Percentiles rank a stretch among this genome's conserved stretches.
These are phyloP conservation scores for Agrocybe praecox DNA, from an alignment of 768 basidiomycete species.

Conservation along the genomic window DNA sequence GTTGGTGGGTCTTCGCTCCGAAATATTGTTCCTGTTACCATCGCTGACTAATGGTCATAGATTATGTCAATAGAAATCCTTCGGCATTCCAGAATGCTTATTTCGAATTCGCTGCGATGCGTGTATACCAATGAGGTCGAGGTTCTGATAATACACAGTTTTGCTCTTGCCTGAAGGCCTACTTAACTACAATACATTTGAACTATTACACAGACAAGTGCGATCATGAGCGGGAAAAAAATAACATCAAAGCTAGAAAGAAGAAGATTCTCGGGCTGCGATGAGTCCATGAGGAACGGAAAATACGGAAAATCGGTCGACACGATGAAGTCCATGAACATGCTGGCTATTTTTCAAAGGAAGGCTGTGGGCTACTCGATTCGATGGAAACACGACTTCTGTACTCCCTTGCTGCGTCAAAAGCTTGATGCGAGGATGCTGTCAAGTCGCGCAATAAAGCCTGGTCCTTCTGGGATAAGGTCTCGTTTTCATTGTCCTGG, in stretches of 20 bases:
- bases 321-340: neutral
- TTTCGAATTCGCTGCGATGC: constrained; percentile 66
- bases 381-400: neutral
- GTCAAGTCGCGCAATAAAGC: neutral
- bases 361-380: neutral
- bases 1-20: constrained; percentile 44
- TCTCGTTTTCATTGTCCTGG: neutral
- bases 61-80: constrained; percentile 67
- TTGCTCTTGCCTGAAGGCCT: too few species aligned
- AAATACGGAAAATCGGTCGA: neutral
- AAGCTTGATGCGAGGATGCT: neutral
- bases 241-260: too few species aligned
- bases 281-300: too few species aligned
- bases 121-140: constrained; percentile 29
- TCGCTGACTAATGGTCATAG: constrained; percentile 15
- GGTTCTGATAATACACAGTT: neutral
- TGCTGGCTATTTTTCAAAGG: neutral
- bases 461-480: neutral
- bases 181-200: too few species aligned
- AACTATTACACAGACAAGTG: too few species aligned
- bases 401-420: neutral
- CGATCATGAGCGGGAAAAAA: too few species aligned
- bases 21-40: neutral
- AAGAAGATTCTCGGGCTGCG: too few species aligned
- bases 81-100: constrained; percentile 61